A percentile compares a stretch with the other conserved stretches of the same genome.
These are phyloP conservation scores for Sugiyamaella xylanicola DNA, from an alignment of 1,139 yeast species.

Conservation along the genomic window DNA sequence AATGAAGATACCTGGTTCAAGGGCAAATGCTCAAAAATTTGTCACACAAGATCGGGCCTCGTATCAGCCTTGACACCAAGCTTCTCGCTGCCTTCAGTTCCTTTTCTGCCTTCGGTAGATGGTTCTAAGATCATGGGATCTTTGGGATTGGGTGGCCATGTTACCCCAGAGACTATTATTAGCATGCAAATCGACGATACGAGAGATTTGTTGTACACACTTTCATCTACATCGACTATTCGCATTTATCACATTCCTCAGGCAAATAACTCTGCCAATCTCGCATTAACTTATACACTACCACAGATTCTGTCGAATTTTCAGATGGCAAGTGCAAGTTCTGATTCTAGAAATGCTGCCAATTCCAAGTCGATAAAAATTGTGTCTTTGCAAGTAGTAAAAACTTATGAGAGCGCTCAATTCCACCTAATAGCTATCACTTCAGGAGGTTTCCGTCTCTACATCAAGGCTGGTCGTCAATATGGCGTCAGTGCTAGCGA, in stretches of 20 bases:
- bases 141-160: conserved; percentile 22
- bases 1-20: conserved; percentile 86
- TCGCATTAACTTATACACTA: conserved; percentile 41
- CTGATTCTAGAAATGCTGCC: conserved; percentile 31
- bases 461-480: conserved; percentile 45
- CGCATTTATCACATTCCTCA: conserved; percentile 65
- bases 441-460: conserved; percentile 78
- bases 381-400: conserved; percentile 63
- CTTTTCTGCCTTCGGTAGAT: conserved; percentile 25
- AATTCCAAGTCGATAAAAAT: conserved; percentile 49
- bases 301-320: conserved; percentile 39
- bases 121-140: conserved; percentile 22
- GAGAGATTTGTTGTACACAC: conserved; percentile 74
- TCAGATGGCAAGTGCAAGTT: conserved; percentile 39
- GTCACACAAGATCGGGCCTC: conserved; percentile 46
- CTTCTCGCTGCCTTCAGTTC: conserved; percentile 22
- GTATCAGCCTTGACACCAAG: conserved; percentile 32
- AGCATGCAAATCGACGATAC: conserved; percentile 76
- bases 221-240: conserved; percentile 80
- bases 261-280: conserved; percentile 30
- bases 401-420: conserved; percentile 63
- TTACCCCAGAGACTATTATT: conserved; percentile 55
- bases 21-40: conserved; percentile 78
- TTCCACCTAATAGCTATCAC: conserved; percentile 85
- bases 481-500: conserved; percentile 17